Evolutionary conservation across 2,329 filamentous ascomycete genomes (phyloP).

Genomic region (Lachnellula occidentalis): DNA sequence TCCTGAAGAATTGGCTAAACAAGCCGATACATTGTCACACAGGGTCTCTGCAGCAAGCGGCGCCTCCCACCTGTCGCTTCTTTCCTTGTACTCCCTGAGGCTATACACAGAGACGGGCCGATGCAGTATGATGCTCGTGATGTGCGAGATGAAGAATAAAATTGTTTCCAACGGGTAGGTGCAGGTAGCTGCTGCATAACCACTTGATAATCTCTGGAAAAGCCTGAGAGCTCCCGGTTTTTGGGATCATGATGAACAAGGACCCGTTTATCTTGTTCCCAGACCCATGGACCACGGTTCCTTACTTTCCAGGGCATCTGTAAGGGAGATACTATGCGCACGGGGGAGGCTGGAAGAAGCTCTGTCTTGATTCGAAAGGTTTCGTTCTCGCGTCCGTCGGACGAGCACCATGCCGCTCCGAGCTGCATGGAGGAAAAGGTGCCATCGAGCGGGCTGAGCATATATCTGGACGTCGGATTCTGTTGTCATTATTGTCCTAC

Average conservation of each 20-base stretch:
- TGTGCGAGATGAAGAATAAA: conserved; percentile 10
- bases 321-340: neutral
- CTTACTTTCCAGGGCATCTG: neutral
- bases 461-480: too few relatives aligned
- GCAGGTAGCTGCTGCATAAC: conserved; percentile 13
- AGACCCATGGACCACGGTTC: too few relatives aligned
- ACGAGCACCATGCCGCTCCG: neutral
- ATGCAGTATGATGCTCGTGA: conserved; percentile 20
- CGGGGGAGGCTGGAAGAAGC: neutral
- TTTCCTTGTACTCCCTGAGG: conserved; percentile 15
- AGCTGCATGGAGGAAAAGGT: neutral
- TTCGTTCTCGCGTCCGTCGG: neutral
- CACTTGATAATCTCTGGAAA: neutral
- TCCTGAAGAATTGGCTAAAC: conserved; percentile 13
- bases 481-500: too few relatives aligned
- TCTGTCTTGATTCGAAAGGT: too few relatives aligned
- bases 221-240: neutral
- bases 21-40: conserved; percentile 7
- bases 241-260: neutral
- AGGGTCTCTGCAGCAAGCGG: conserved; percentile 7
- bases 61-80: conserved; percentile 12
- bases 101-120: conserved; percentile 9
- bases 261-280: neutral
- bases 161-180: conserved; percentile 13
- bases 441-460: too few relatives aligned